These are phyloP conservation scores for Psidium guajava DNA, from an alignment of 345 rosid genomes.

Conservation along the genomic window DNA sequence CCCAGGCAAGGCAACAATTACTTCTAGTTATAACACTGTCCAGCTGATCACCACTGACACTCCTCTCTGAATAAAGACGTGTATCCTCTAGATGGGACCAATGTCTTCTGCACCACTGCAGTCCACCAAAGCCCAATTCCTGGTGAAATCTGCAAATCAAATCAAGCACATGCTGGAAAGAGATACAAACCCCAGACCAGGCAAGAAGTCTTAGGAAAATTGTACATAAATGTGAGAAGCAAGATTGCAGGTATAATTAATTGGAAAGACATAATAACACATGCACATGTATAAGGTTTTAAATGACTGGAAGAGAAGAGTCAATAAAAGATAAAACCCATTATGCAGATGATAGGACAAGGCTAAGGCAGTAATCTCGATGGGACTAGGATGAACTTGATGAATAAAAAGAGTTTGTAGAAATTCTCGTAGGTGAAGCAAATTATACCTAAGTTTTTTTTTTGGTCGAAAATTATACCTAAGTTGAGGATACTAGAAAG, in stretches of 20 bases:
- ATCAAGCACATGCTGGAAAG: neutral
- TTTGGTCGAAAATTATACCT: too few relatives aligned
- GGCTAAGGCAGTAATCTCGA: neutral
- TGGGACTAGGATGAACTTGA: neutral
- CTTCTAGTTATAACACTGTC: neutral
- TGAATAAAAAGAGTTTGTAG: neutral
- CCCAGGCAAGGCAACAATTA: neutral
- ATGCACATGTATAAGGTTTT: neutral
- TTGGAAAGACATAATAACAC: neutral
- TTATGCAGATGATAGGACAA: neutral
- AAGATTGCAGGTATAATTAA: neutral
- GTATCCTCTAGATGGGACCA: neutral
- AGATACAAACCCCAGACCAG: neutral
- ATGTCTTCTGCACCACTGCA: neutral
- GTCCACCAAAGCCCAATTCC: neutral
- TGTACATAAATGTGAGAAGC: neutral
- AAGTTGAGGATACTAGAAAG: neutral
- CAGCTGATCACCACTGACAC: neutral
- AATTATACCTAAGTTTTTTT: neutral
- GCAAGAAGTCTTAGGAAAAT: neutral
- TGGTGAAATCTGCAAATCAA: neutral
- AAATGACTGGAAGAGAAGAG: neutral
- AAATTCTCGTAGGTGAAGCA: neutral
- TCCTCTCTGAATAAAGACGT: neutral
- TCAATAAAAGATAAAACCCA: neutral